Base-by-base conservation (phyloP, 23 red algal species). In the Gracilaria vermiculophylla region DNA sequence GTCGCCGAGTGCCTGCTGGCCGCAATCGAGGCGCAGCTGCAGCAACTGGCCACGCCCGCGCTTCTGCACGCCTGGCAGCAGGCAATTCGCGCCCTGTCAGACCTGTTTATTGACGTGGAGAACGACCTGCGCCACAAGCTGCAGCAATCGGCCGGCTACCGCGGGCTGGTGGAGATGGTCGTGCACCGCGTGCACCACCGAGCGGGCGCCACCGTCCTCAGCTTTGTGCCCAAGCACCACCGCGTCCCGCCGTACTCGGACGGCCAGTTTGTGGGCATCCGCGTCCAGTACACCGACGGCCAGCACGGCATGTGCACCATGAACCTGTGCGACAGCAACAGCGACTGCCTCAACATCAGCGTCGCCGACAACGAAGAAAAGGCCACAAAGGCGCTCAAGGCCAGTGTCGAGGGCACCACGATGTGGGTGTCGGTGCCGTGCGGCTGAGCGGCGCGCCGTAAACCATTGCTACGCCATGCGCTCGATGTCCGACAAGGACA, bases 1-100 rank as follows among this genome's bases (percentile, higher is more conserved):
- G 62, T 92, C 33, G 78, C 56, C 5, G 77, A 82, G 67, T 92
- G 88, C 36, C 49, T 92, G 19, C 51, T 92, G 13, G n/a, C n/a
- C 32, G 88, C 77, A 6, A 83, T 92, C 45, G 42, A 83, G 44
- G 36, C 83, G 29, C 20, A 57, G 34, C 35, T 82, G 69, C 13
- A 57, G 50, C 42, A 71, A 17, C 34, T 67, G n/a, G 78, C 78
- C 27, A 82, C 77, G 12, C 60, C 53, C 25, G 51, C 69, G 2
- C 43, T 83, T 76, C 17, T 83, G 5, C 40, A 34, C 16, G 88
- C 88, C 0, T 92, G 88, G 88, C 60, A 73, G 17, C 77, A 92
- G 52, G 88, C 88, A 34, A 81, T 78, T 12, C 55, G 62, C 2
- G 31, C 64, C 50, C 56, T 92, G 29, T 62, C 88, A 56, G 32